These are phyloP conservation scores for Neobulgaria alba DNA, from an alignment of 2,329 filamentous ascomycete species.

Conservation along the genomic window DNA sequence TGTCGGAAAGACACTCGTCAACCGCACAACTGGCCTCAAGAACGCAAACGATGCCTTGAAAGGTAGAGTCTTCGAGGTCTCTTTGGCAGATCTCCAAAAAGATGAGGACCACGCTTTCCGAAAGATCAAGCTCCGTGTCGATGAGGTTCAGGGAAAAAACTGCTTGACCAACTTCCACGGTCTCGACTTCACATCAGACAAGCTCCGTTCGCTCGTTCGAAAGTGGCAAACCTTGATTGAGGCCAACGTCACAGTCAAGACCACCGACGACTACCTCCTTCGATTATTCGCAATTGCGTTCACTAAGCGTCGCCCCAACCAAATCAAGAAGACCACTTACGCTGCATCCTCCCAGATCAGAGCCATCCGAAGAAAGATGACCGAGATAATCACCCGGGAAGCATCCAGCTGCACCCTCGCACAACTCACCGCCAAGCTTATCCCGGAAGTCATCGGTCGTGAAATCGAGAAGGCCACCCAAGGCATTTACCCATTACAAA, in stretches of 20 bases:
- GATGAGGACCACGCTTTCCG: constrained; percentile 99
- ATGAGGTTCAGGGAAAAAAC: constrained; percentile 99
- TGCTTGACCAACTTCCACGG: constrained; percentile 99
- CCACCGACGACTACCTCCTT: constrained; percentile 98
- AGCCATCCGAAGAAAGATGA: constrained; percentile 99
- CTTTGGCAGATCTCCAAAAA: constrained; percentile 97
- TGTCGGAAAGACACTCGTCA: constrained; percentile 99
- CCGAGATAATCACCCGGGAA: constrained; percentile 96
- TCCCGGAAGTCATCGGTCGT: constrained; percentile 97
- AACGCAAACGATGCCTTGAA: constrained; percentile 99
- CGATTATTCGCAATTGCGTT: constrained; percentile 98
- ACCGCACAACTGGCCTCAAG: constrained; percentile 99
- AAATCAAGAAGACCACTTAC: constrained; percentile 99
- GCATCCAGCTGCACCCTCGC: constrained; percentile 88
- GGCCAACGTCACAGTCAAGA: constrained; percentile 99
- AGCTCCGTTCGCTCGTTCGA: constrained; percentile 96
- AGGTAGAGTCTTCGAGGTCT: constrained; percentile 98
- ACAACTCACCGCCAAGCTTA: constrained; percentile 97
- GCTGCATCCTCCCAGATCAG: constrained; percentile 95
- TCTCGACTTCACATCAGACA: constrained; percentile 99
- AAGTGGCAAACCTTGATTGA: constrained; percentile 99
- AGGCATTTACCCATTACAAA: constrained; percentile 99
- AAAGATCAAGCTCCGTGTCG: constrained; percentile 97
- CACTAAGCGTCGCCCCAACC: constrained; percentile 98
- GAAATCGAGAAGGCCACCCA: constrained; percentile 99